Base-by-base conservation (phyloP, 371 early-diverging fungal species). In the Rhizomucor pusillus region DNA sequence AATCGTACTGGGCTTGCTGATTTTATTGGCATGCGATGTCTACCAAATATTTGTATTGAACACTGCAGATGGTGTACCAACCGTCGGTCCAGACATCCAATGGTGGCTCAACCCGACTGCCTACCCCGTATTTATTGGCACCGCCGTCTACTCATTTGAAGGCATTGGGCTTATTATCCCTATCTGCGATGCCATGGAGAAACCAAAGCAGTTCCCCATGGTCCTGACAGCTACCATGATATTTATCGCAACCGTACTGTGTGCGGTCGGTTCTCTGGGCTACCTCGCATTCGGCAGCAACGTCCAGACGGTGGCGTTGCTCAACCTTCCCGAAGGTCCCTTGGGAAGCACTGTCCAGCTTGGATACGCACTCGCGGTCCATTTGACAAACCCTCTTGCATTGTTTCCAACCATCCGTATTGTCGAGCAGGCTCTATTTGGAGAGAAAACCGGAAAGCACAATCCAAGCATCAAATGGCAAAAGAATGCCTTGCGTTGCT, bases 131-230 rank as follows among this genome's bases (percentile, higher is more conserved):
- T 92, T 95, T 65, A 73, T 95, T 25, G 96, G 96, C 24, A 95
- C 96, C 23, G 93, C 95, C 50, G 90, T 95, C 33, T 96, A 91
- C 68, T 88, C 94, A 3, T 96, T 89, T 67, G 96, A 96, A 71
- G 96, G 96, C 43, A 90, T 76, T 50, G 76, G 75, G 67, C 73
- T 92, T 52, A 82, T 95, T 16, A 92, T 95, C 57, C 96, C 96
- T 20, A 91, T 94, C 57, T 88, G 90, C 29, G 86, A 92, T 57
- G 80, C 87, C 24, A 91, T 95, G 91, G 86, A 86, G 48, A 69
- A 87, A 11, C 93, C 94, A 11, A 85, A 86, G 49, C 73, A 87
- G 47, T 95, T 95, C 58, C 81, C 85, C 7, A 57, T 64, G 24
- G 90, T 92, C 9, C 66, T 95, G 43, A 84, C 87, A 1, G 58